Percentiles rank a stretch among this genome's conserved stretches.
These are phyloP conservation scores for Aspergillus puulaauensis DNA, from an alignment of 2,329 filamentous ascomycete genomes.

Conservation along the genomic window DNA sequence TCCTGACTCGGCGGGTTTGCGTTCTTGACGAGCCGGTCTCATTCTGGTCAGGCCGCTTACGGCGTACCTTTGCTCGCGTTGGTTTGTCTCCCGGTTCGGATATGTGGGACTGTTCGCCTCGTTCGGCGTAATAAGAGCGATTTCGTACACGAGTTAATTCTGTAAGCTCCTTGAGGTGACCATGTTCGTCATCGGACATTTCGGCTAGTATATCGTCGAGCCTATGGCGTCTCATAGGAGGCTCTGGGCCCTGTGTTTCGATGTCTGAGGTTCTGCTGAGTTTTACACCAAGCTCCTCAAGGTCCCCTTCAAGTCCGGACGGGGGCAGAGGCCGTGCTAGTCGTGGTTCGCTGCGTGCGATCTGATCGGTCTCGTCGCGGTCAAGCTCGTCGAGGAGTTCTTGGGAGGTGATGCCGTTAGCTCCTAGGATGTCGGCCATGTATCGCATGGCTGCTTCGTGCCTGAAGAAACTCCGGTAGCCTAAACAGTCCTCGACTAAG, in stretches of 20 bases:
- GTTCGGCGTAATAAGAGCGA: slow-evolving; percentile 16
- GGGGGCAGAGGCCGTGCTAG: slow-evolving; percentile 20
- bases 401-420: slow-evolving; percentile 60
- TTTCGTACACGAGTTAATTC: slow-evolving; percentile 15
- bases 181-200: slow-evolving; percentile 18
- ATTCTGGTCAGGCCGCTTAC: slow-evolving; percentile 23
- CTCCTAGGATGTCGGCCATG: slow-evolving; percentile 73
- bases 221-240: slow-evolving; percentile 6
- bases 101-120: background rate
- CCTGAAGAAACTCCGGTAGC: slow-evolving; percentile 68
- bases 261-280: slow-evolving; percentile 11
- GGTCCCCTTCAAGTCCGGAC: slow-evolving; percentile 35
- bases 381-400: slow-evolving; percentile 56
- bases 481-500: slow-evolving; percentile 83
- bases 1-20: slow-evolving; percentile 21
- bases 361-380: slow-evolving; percentile 42
- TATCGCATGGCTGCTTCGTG: slow-evolving; percentile 70
- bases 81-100: slow-evolving; percentile 15
- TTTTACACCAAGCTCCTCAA: slow-evolving; percentile 35
- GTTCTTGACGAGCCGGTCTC: slow-evolving; percentile 12
- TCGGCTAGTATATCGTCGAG: slow-evolving; percentile 15
- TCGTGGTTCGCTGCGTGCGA: slow-evolving; percentile 23
- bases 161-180: slow-evolving; percentile 20
- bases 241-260: slow-evolving; percentile 11
- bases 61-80: slow-evolving; percentile 26